Percentiles rank a stretch among this genome's conserved stretches.
phyloP scores from a whole-genome alignment of 306 rosid species.

The Ammopiptanthus mongolicus region DNA sequence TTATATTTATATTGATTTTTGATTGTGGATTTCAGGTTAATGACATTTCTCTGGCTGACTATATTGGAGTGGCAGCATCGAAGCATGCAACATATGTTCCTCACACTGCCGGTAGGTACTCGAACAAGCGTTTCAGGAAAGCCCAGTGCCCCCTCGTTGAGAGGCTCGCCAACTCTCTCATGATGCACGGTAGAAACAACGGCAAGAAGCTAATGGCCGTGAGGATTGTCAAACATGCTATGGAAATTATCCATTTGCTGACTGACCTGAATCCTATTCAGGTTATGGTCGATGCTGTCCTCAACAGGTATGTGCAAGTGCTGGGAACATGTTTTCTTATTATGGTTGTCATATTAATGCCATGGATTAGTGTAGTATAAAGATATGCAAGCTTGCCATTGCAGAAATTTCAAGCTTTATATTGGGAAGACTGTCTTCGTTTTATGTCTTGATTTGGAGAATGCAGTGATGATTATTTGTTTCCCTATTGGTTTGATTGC shows the following conservation, averaged over 20 bases:
- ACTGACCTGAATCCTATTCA: conserved; percentile 36
- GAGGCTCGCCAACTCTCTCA: conserved; percentile 41
- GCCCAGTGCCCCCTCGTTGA: conserved; percentile 40
- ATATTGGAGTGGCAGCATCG: conserved; percentile 25
- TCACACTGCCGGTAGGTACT: conserved; percentile 43
- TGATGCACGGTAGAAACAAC: conserved; percentile 44
- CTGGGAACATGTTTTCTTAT: no score
- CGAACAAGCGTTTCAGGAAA: conserved; percentile 34
- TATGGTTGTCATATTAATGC: no score
- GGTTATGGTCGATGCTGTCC: conserved; percentile 37
- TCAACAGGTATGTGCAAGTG: conserved; percentile 26
- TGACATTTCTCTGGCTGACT: conserved; percentile 37
- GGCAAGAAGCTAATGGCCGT: conserved; percentile 42
- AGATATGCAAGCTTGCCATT: no score
- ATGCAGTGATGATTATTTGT: conserved; percentile 30
- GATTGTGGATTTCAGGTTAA: background rate
- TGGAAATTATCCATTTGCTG: conserved; percentile 40
- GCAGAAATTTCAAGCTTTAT: no score
- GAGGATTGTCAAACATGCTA: conserved; percentile 32
- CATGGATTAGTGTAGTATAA: no score
- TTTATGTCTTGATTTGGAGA: conserved; percentile 8
- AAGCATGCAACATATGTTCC: conserved; percentile 41
- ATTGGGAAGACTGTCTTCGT: background rate
- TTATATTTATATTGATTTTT: no score
- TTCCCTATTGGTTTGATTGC: conserved; percentile 49